Conservation (phyloP, 2,329 filamentous ascomycete genomes). For the Cladosporium sp. region DNA sequence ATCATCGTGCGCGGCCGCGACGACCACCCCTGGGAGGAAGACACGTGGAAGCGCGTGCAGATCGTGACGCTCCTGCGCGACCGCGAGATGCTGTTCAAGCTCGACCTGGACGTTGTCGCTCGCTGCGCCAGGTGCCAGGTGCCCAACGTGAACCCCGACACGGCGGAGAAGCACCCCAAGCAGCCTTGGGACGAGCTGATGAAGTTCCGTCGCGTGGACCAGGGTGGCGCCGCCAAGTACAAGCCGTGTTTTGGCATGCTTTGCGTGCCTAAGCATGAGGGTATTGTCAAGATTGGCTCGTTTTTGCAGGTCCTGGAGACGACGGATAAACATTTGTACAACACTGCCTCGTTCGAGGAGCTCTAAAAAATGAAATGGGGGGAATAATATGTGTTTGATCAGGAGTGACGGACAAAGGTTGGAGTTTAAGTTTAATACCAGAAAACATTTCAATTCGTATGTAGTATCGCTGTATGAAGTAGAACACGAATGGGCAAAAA, state of each 20-base stretch:
- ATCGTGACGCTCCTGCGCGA: conserved; percentile 35
- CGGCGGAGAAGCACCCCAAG: conserved; percentile 53
- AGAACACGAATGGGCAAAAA: background rate
- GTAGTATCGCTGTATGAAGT: background rate
- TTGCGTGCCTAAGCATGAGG: conserved; percentile 54
- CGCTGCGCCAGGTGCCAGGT: conserved; percentile 59
- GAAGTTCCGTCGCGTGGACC: conserved; percentile 57
- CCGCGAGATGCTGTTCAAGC: conserved; percentile 31
- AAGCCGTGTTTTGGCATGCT: conserved; percentile 68
- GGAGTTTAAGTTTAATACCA: background rate
- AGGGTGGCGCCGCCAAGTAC: conserved; percentile 55
- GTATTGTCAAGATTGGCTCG: conserved; percentile 54
- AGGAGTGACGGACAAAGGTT: background rate
- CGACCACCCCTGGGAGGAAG: conserved; percentile 55
- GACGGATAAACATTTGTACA: conserved; percentile 55
- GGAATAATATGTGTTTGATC: background rate
- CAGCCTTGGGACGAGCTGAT: conserved; percentile 61
- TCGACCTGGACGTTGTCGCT: conserved; percentile 55
- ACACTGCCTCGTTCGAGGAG: conserved; percentile 30
- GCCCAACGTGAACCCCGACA: conserved; percentile 62
- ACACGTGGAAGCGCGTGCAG: conserved; percentile 58
- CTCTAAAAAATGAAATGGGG: conserved; percentile 17
- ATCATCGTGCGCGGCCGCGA: conserved; percentile 54
- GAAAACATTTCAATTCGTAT: background rate
- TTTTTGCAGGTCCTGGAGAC: conserved; percentile 54